Evolutionary conservation across 2,329 filamentous ascomycete genomes (phyloP).

Genomic region (Pseudogymnoascus sp.): DNA sequence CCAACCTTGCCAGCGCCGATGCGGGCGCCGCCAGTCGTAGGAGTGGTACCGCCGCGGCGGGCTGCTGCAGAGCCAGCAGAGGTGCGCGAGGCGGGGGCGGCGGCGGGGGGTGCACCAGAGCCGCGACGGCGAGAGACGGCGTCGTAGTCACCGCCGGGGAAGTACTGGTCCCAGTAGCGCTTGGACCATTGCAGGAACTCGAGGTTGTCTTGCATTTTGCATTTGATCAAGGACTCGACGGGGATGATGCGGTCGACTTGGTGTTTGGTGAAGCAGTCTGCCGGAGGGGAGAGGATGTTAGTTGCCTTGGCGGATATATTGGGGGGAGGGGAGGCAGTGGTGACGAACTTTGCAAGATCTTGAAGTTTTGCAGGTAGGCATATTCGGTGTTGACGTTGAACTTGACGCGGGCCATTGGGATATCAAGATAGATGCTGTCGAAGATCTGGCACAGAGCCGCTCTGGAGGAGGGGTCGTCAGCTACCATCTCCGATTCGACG

Average conservation of each 20-base stretch:
- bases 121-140: constrained; percentile 78
- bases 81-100: constrained; percentile 41
- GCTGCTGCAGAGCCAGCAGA: constrained; percentile 36
- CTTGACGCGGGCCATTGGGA: constrained; percentile 93
- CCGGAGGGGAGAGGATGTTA: constrained; percentile 15
- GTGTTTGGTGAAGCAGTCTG: constrained; percentile 79
- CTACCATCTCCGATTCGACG: not conserved
- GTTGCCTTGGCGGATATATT: constrained; percentile 1
- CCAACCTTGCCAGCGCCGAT: constrained; percentile 36
- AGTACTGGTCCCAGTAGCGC: constrained; percentile 96
- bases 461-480: constrained; percentile 40
- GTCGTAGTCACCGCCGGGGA: constrained; percentile 94
- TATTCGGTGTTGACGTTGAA: constrained; percentile 98
- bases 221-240: constrained; percentile 84
- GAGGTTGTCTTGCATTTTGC: constrained; percentile 99
- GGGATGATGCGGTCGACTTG: constrained; percentile 82
- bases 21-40: constrained; percentile 36
- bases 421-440: constrained; percentile 93
- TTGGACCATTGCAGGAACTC: constrained; percentile 98
- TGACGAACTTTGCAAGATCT: constrained; percentile 76
- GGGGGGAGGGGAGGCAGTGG: constrained; percentile 8
- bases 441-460: constrained; percentile 95
- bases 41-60: constrained; percentile 32
- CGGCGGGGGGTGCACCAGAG: constrained; percentile 48
- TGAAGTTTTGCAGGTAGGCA: constrained; percentile 97